Evolutionary conservation across 768 basidiomycete genomes (phyloP), one percentile per base, ranked within the genome.

Genomic region (Xerocomellus amylosporus): DNA sequence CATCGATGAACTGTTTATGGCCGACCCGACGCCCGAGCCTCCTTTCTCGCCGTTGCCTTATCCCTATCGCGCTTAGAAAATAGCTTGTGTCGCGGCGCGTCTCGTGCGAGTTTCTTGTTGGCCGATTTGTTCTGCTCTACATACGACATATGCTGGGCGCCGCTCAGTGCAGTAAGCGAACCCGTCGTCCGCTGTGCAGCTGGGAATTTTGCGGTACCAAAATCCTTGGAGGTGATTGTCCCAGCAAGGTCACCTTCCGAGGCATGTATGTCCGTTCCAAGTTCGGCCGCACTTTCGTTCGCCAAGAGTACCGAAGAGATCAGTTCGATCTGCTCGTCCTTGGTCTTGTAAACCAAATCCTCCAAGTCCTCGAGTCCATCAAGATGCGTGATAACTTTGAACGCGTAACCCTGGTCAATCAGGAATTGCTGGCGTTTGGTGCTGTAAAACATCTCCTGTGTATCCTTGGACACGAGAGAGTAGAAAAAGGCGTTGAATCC

Each of bases 401-500:
- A 99, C 7, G 96, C 90, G 73, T 99, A 99, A 3, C 97, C 96
- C 73, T 98, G 95, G 68, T 99, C 97, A 65, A 99, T 96, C 61
- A 99, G 76, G 75, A 99, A 99, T 66, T 98, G 94, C 67, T 98
- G 97, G 15, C 97, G 86, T 74, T 99, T 99, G 4, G 97, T 96
- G 69, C 92, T 95, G 79, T 98, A 99, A 73, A 87, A 99, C 93
- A 98, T 98, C 74, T 98, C 97, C 66, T 97, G 93, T 5, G 96
- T 99, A 74, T 98, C 96, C 72, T 97, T 97, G 24, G 95, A 98
- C 33, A 99, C 97, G 8, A 99, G 84, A 31, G 97, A 98, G 71
- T 99, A 99, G 75, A 99, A 99, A 76, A 98, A 99, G 22, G 97
- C 97, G 59, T 99, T 99, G 77, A 99, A 99, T 1, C 97, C 97